Base-by-base conservation (phyloP, 1,139 yeast species). In the Keqinozyma sinolaborantium region DNA sequence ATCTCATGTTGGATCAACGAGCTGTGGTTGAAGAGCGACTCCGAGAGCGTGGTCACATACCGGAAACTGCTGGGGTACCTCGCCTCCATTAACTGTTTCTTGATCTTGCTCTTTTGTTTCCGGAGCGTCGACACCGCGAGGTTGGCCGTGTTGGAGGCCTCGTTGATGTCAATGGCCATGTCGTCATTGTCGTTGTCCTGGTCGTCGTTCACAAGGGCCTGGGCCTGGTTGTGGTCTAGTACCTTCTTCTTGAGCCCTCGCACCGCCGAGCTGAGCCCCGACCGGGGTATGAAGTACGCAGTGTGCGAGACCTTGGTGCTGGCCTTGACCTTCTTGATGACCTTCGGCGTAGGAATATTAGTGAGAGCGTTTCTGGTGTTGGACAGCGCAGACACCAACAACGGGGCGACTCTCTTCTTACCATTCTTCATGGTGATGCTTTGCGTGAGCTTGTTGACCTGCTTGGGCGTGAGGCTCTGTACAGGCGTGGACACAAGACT, bases 331-430 rank as follows among this genome's bases (percentile, higher is more conserved):
- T 40, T 49, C 31, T 44, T 56, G 25, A 35, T 41, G 25, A 41
- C 36, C 28, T 31, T 47, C 30, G 30, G 23, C 4, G 31, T 24
- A 9, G 33, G 26, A 23, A 24, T 27, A 20, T 31, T 11, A 11
- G 31, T 18, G 8, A 33, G 24, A 14, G 35, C 21, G 13, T 58
- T 39, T 4, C 63, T 41, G 9, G 60, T 47, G 9, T 69, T 45
- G 1, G 79, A 61, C 33, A 32, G 37, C 1, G 74, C 54, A 0
- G 90, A 75, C 2, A 90, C 72, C n/a, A 90, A 61, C 33, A 81
- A 70, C 1, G 98, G 97, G 0, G 95, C 78, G 2, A 92, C 92
- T 41, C 97, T 64, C 46, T 88, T 88, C 50, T 80, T 83, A 10
- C 97, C 97, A 26, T 83, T 77, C 48, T 83, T 84, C 5, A 81